Evolutionary conservation across 345 rosid species (phyloP).

Genomic region (Citrus maxima): DNA sequence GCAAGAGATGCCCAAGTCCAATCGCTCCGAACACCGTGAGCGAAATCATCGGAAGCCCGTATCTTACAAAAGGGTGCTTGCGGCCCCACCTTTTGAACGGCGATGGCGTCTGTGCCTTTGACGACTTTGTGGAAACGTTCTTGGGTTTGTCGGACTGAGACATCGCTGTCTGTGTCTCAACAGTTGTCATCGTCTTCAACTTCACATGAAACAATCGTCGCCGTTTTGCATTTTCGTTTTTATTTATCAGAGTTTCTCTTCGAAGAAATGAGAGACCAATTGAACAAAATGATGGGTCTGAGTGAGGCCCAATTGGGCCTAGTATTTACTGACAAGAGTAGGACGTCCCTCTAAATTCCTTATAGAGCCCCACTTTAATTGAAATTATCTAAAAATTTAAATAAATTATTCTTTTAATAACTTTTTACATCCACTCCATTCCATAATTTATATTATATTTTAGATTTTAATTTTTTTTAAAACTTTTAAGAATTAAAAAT

Average conservation of each 20-base stretch:
- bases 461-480: too few species aligned
- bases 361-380: too few species aligned
- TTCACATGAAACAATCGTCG: not conserved
- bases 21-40: constrained; percentile 77
- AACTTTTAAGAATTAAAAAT: too few species aligned
- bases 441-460: too few species aligned
- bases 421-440: too few species aligned
- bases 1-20: constrained; percentile 88
- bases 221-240: not conserved
- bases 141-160: constrained; percentile 18
- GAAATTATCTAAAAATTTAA: too few species aligned
- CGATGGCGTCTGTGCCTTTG: constrained; percentile 20
- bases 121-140: constrained; percentile 7
- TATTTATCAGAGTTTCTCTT: not conserved
- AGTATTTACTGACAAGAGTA: too few species aligned
- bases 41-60: constrained; percentile 95
- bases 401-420: too few species aligned
- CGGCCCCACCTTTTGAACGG: constrained; percentile 88
- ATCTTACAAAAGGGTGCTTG: constrained; percentile 76
- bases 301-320: not conserved
- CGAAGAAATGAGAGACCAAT: not conserved
- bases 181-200: constrained; percentile 26
- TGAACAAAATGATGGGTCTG: not conserved
- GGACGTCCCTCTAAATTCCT: too few species aligned
- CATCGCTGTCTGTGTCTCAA: constrained; percentile 17